A percentile compares a stretch with the other conserved stretches of the same genome.
These are phyloP conservation scores for Termitomyces sp. DNA, from an alignment of 768 basidiomycete species.

Conservation along the genomic window DNA sequence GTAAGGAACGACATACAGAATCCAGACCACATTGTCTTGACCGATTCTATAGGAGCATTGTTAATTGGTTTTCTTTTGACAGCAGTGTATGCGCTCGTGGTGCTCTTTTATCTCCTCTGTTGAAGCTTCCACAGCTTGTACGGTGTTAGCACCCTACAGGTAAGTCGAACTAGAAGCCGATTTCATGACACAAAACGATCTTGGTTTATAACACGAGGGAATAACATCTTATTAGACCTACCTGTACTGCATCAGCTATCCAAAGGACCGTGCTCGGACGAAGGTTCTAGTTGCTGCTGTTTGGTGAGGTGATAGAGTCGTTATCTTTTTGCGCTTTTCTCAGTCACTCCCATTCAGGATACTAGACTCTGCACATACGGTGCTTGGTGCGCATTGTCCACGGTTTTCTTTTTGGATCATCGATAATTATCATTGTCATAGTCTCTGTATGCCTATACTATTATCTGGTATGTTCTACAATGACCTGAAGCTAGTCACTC, in stretches of 20 bases:
- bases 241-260: neutral
- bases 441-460: neutral
- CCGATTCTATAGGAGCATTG: neutral
- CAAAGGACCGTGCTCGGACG: neutral
- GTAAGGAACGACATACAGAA: neutral
- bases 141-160: neutral
- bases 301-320: neutral
- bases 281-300: neutral
- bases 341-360: neutral
- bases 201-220: neutral
- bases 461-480: neutral
- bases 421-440: neutral
- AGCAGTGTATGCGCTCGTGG: neutral
- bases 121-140: neutral
- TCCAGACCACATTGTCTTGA: neutral
- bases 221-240: neutral
- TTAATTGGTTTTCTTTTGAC: neutral
- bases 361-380: conserved; percentile 2
- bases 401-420: neutral
- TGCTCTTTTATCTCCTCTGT: neutral
- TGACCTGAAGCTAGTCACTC: neutral
- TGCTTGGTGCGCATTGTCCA: neutral
- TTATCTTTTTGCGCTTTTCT: neutral
- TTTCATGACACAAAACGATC: neutral
- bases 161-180: neutral